A percentile compares a stretch with the other conserved stretches of the same genome.
These are phyloP conservation scores for Narthecium ossifragum DNA, from an alignment of 106 monocot species.

Conservation along the genomic window DNA sequence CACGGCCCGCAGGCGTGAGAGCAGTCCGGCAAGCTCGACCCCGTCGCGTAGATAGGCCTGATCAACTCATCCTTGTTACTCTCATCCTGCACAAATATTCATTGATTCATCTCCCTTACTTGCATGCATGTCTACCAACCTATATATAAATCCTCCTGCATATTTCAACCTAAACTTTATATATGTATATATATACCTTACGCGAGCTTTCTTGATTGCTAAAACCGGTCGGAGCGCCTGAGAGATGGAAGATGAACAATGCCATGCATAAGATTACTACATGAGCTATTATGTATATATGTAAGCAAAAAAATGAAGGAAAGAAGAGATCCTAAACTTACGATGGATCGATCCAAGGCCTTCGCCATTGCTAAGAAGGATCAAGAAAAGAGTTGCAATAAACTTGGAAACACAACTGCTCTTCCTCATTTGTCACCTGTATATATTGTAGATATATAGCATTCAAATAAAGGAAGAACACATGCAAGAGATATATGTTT, in stretches of 20 bases:
- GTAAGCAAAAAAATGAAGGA: background rate
- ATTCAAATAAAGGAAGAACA: background rate
- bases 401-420: background rate
- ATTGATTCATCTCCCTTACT: background rate
- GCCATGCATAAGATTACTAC: background rate
- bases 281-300: too few relatives aligned
- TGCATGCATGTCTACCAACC: too few relatives aligned
- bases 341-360: conserved; percentile 12
- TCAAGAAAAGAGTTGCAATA: conserved; percentile 7
- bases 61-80: background rate
- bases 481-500: background rate
- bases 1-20: conserved; percentile 84
- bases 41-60: conserved; percentile 19
- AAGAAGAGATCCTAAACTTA: background rate
- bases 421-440: background rate
- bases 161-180: too few relatives aligned
- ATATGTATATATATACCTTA: background rate
- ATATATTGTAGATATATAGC: background rate
- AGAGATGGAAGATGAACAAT: background rate
- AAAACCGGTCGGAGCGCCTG: background rate
- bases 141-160: too few relatives aligned
- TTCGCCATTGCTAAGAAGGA: background rate
- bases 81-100: background rate
- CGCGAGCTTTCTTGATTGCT: background rate
- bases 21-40: conserved; percentile 78